These are phyloP conservation scores for Fraxinus nigra DNA, from an alignment of 305 asterid genomes.

Conservation along the genomic window DNA sequence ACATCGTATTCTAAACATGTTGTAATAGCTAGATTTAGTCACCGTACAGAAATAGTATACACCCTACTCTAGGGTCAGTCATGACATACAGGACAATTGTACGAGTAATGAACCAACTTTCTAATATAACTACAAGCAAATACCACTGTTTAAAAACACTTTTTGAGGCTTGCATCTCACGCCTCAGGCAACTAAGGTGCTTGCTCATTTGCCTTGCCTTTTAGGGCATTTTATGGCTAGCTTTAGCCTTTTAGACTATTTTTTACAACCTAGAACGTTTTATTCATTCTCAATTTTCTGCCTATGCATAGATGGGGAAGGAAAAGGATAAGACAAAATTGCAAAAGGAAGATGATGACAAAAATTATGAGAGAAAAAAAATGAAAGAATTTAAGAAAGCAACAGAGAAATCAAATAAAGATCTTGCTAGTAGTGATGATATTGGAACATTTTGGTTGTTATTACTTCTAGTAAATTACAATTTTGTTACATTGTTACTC, in stretches of 20 bases:
- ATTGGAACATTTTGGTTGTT: not conserved
- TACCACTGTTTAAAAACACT: not conserved
- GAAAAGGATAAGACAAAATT: not conserved
- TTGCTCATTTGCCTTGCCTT: not conserved
- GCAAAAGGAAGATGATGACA: not conserved
- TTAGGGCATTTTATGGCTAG: not conserved
- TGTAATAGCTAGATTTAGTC: not conserved
- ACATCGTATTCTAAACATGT: not conserved
- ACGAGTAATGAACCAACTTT: not conserved
- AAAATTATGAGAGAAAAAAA: not conserved
- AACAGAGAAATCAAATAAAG: not conserved
- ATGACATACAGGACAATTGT: not conserved
- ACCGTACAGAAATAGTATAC: not conserved
- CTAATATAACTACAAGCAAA: not conserved
- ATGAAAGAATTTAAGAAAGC: not conserved
- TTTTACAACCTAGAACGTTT: not conserved
- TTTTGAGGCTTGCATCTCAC: not conserved
- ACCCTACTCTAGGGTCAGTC: not conserved
- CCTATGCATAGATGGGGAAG: not conserved
- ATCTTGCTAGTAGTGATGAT: not conserved
- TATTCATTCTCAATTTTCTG: not conserved
- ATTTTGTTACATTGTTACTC: not conserved
- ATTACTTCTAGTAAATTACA: not conserved
- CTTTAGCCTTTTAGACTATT: not conserved
- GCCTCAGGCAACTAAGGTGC: not conserved